Evolutionary conservation across 2,329 filamentous ascomycete species (phyloP).

Genomic region (Ascomycota sp.): DNA sequence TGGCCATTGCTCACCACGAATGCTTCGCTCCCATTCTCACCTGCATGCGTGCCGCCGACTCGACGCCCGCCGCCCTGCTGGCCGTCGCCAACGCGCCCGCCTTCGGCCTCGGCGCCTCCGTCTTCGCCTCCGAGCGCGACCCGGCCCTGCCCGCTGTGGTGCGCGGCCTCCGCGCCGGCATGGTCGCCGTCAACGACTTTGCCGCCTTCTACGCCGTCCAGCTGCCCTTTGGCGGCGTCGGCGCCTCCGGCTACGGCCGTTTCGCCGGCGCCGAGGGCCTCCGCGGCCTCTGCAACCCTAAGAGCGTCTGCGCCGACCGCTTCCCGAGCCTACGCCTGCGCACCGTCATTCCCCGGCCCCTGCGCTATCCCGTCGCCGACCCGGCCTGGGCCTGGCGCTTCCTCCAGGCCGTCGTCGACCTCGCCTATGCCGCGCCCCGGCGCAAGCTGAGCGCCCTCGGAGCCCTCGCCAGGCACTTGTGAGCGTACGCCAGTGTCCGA

Average conservation of each 20-base stretch:
- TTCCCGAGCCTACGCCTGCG: conserved; percentile 37
- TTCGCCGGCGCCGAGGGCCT: conserved; percentile 86
- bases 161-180: conserved; percentile 53
- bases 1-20: conserved; percentile 78
- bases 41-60: conserved; percentile 52
- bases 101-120: conserved; percentile 74
- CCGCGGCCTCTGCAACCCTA: conserved; percentile 66
- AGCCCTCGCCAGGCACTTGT: too few relatives aligned
- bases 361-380: conserved; percentile 62
- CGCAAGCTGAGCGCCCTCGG: conserved; percentile 21
- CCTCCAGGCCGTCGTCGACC: conserved; percentile 35
- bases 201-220: conserved; percentile 84
- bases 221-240: conserved; percentile 81
- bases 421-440: conserved; percentile 30
- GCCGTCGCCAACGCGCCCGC: conserved; percentile 61
- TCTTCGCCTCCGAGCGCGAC: conserved; percentile 53
- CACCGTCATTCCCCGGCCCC: conserved; percentile 60
- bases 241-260: conserved; percentile 74
- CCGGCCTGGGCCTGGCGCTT: conserved; percentile 46
- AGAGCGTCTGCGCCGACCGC: conserved; percentile 67
- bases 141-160: conserved; percentile 44
- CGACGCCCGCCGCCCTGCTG: conserved; percentile 43
- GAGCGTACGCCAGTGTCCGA: too few relatives aligned
- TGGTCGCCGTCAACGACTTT: conserved; percentile 94
- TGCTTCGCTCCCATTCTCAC: conserved; percentile 86